phyloP scores from a whole-genome alignment of 2,329 filamentous ascomycete species.

The Pseudocercospora pini-densiflorae region DNA sequence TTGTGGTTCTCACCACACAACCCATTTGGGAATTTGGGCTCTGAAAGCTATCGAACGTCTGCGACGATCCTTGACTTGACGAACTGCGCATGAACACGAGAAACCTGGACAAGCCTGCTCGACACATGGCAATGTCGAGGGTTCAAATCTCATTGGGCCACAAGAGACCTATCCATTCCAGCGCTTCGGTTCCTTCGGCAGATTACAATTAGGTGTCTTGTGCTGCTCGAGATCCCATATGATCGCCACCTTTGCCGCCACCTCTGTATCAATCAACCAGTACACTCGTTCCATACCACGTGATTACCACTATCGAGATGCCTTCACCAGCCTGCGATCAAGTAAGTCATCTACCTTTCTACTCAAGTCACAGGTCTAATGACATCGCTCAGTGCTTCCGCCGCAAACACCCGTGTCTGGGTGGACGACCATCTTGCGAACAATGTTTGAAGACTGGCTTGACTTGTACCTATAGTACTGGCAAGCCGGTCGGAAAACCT shows the following conservation, averaged over 20 bases:
- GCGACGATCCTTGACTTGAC: background rate
- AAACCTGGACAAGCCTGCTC: background rate
- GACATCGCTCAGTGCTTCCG: constrained; percentile 4
- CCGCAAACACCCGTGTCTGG: constrained; percentile 8
- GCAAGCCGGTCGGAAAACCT: constrained; percentile 16
- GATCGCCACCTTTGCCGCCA: background rate
- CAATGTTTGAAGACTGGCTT: constrained; percentile 2
- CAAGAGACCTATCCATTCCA: background rate
- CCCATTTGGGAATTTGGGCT: no score
- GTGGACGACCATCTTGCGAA: constrained; percentile 13
- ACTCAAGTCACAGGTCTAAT: background rate
- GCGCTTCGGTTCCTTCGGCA: background rate
- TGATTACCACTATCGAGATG: constrained; percentile 2
- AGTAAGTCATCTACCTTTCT: background rate
- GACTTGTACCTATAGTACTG: constrained; percentile 18
- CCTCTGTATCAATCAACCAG: background rate
- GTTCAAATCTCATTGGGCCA: background rate
- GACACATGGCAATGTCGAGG: constrained; percentile 1
- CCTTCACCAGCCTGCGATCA: constrained; percentile 20
- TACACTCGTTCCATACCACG: constrained; percentile 1
- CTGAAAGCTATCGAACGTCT: no score
- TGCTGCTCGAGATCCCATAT: background rate
- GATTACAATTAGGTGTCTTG: background rate
- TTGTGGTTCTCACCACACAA: background rate
- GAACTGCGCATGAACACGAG: constrained; percentile 4